phyloP scores from a whole-genome alignment of 306 rosid genomes.

The Leucaena leucocephala region DNA sequence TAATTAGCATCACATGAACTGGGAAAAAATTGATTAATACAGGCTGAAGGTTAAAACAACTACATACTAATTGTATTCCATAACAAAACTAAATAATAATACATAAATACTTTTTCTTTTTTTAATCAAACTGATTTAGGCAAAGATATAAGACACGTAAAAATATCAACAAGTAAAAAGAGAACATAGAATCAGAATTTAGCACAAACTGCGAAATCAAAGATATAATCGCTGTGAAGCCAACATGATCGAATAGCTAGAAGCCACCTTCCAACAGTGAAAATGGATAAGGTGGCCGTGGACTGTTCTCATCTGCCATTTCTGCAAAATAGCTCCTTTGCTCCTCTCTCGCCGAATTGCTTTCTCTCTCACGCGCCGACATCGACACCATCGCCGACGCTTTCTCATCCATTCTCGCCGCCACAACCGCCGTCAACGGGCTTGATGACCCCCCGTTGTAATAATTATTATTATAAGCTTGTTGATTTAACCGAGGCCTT shows the following conservation, averaged over 20 bases:
- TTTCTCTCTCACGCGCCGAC: slow-evolving; percentile 36
- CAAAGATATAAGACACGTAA: background rate
- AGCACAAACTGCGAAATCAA: slow-evolving; percentile 38
- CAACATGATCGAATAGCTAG: slow-evolving; percentile 45
- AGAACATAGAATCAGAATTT: slow-evolving; percentile 7
- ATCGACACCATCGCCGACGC: background rate
- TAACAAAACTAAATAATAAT: no score
- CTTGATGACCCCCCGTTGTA: background rate
- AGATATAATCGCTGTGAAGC: slow-evolving; percentile 33
- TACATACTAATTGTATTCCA: no score
- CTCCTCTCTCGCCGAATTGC: slow-evolving; percentile 31
- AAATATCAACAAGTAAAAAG: background rate
- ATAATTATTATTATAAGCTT: slow-evolving; percentile 32
- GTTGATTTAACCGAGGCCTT: slow-evolving; percentile 18
- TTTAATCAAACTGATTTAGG: background rate
- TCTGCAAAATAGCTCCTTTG: slow-evolving; percentile 47
- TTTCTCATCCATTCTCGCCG: background rate
- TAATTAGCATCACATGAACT: no score
- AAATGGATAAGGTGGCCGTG: slow-evolving; percentile 88
- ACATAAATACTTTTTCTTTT: no score
- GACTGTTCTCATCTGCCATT: slow-evolving; percentile 54
- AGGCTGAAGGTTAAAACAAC: no score
- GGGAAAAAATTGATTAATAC: no score
- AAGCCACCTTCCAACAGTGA: slow-evolving; percentile 80
- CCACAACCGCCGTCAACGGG: slow-evolving; percentile 39